Evolutionary conservation across 352 stramenopile genomes (phyloP), one percentile per base, ranked within the genome.

Genomic region (Phytophthora idaei): DNA sequence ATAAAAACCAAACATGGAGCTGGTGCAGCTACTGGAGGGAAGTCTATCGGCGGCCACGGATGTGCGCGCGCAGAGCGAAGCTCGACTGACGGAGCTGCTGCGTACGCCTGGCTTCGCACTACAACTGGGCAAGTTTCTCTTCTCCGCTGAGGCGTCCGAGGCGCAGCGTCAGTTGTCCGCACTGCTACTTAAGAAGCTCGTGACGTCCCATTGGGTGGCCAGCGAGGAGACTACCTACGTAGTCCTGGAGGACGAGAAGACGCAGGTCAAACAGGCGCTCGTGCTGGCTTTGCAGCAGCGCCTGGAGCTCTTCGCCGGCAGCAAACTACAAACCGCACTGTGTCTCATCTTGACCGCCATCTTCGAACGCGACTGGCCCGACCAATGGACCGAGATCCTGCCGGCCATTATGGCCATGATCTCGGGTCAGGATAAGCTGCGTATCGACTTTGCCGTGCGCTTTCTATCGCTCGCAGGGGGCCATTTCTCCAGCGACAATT

Each of bases 341-440:
- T 92, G 83, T 49, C 82, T 94, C 49, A 76, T 87, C 42, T 66
- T 94, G 21, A 83, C 80, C n/a, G 80, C 85, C 49, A 87, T 95
- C 60, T 93, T 93, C 50, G 85, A 95, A 68, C 84, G 82, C 57
- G 87, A 95, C 58, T 93, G 84, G 83, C 87, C 85, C 29, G 85
- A 93, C 60, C 84, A 95, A 69, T 95, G 87, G 87, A 63, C 73
- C 12, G 85, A 92, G 45, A 80, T 95, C 65, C 56, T 95, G 46
- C 85, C 87, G 2, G 69, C 78, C 2, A 61, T 93, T 8, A 67
- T 93, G 51, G 63, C 69, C 45, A 83, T 95, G 51, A 78, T 93
- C 47, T 67, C 80, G 0, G 77, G 70, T 11, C 65, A 80, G 46
- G 67, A 89, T 39, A 84, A 75, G 54, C 66, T 87, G 46, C 78